Conservation (phyloP, 2,329 filamentous ascomycete genomes). For the Phialophora macrospora region DNA sequence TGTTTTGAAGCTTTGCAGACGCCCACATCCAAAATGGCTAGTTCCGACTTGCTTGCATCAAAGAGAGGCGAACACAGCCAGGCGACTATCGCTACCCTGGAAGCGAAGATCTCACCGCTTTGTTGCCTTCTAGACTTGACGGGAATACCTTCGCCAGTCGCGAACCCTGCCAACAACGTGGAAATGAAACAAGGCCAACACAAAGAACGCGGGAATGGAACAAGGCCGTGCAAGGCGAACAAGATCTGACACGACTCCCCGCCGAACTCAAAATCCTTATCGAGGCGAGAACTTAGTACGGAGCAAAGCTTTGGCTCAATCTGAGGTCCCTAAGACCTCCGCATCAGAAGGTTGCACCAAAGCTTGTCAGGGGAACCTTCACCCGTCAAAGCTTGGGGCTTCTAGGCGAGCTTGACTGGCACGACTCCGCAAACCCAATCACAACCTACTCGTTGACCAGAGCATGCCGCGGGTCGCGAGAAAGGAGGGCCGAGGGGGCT, state of each 20-base stretch:
- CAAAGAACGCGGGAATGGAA: not conserved
- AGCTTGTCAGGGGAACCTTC: constrained; percentile 1
- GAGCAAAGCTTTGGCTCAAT: not conserved
- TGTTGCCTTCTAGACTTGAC: constrained; percentile 9
- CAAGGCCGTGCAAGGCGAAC: not conserved
- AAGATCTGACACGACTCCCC: not conserved
- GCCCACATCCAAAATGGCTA: not conserved
- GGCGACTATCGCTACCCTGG: constrained; percentile 1
- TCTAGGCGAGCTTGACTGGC: not conserved
- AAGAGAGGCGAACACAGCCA: constrained; percentile 1
- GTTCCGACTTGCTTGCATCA: not conserved
- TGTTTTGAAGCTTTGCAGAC: not conserved
- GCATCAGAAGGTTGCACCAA: not conserved
- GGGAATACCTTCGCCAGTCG: not conserved
- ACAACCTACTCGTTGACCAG: not conserved
- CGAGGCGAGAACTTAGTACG: not conserved
- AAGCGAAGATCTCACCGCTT: constrained; percentile 19
- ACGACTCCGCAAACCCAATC: constrained; percentile 1
- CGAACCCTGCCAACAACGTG: constrained; percentile 14
- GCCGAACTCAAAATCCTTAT: not conserved
- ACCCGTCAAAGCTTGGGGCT: not conserved
- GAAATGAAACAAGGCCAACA: constrained; percentile 3
- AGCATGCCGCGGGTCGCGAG: not conserved
- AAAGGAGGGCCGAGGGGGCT: not conserved
- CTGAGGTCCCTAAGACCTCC: not conserved